Base-by-base conservation (phyloP, 441 rosid genomes). In the Gossypium trilobum region DNA sequence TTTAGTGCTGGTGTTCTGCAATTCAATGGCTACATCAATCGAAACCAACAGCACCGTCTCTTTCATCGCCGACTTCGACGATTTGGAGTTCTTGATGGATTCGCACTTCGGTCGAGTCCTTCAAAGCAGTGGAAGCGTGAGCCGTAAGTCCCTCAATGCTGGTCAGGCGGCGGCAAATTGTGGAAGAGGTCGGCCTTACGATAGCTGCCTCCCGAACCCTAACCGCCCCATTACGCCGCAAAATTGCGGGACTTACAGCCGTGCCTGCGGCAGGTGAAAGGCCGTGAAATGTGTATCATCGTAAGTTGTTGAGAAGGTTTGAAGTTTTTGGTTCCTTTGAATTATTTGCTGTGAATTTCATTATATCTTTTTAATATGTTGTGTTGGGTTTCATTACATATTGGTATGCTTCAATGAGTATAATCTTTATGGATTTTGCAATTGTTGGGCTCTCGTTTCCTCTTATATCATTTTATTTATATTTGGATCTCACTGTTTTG, bases 41-140 rank as follows among this genome's bases (percentile, higher is more conserved):
- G 67, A 61, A n/a, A 14, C 48, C 42, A 33, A 61, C 52, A 23
- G 61, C 33, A 3, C 13, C 50, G 3, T 0, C 63, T 54, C 17
- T 14, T 4, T 70, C 20, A 11, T 55, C 36, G 50, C 19, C 0
- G 52, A 50, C n/a, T 2, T 11, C 0, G 44, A 6, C 16, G 51
- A 31, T 3, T 23, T 70, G 46, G 73, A 70, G 64, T 70, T 70
- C 33, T 10, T 70, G 54, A 70, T 70, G 73, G 73, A 70, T 52
- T 70, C 64, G 31, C 46, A 56, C 33, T 60, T 29, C 36, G 13
- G 48, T 7, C 36, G 73, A 16, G 14, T 72, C 16, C 74, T 71
- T 42, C 16, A 8, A 5, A 1, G 61, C 23, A 2, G 42, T 2
- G 13, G 5, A 9, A 2, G 29, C 10, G 2, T 56, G 23, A 31